A percentile compares a stretch with the other conserved stretches of the same genome.
phyloP scores from a whole-genome alignment of 2,329 filamentous ascomycete genomes.

The Aspergillus proliferans region DNA sequence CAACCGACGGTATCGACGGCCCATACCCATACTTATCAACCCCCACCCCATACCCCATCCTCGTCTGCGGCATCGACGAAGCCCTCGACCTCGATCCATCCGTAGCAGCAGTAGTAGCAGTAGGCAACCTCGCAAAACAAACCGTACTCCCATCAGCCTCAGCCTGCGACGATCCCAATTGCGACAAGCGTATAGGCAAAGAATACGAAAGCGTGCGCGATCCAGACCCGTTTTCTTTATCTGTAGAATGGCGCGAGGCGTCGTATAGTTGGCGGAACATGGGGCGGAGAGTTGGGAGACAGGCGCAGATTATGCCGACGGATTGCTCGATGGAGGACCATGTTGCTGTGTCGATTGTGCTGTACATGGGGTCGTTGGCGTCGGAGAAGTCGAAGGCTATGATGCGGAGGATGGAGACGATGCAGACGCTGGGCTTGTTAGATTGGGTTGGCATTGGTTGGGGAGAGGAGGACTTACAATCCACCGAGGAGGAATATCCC shows the following conservation, averaged over 20 bases:
- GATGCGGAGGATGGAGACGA: constrained; percentile 20
- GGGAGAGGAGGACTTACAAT: constrained; percentile 13
- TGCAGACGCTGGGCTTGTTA: constrained; percentile 14
- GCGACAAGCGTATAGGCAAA: neutral
- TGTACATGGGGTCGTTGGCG: constrained; percentile 12
- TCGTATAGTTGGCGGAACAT: constrained; percentile 13
- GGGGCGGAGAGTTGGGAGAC: constrained; percentile 22
- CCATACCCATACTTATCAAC: neutral
- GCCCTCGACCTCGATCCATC: neutral
- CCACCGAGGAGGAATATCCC: constrained; percentile 20
- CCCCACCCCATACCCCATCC: neutral
- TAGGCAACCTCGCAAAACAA: neutral
- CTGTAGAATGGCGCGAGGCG: neutral
- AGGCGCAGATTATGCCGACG: constrained; percentile 21
- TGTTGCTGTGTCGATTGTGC: constrained; percentile 12
- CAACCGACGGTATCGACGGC: neutral
- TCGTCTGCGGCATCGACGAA: neutral
- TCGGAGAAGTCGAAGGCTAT: constrained; percentile 11
- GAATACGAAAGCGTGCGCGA: neutral
- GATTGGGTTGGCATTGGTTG: neutral
- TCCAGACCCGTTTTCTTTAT: neutral
- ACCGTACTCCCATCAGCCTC: neutral
- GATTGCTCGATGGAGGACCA: constrained; percentile 26
- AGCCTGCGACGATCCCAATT: neutral
- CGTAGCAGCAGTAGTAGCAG: neutral